Conservation (phyloP, 768 basidiomycete genomes). For the Mycena capillaripes region DNA sequence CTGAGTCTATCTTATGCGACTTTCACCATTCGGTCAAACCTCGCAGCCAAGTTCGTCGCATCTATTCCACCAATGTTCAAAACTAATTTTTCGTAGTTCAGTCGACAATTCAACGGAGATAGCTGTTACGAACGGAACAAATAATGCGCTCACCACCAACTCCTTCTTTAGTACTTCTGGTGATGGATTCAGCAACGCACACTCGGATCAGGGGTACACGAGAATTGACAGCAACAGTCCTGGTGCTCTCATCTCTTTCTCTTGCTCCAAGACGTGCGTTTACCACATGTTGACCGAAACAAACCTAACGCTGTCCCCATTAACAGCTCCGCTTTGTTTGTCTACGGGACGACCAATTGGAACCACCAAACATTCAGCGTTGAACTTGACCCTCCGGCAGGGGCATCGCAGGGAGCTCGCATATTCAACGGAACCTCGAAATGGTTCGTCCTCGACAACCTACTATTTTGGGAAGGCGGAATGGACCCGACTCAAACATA, state of each 20-base stretch:
- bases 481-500: slow-evolving; percentile 36
- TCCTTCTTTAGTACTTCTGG: slow-evolving; percentile 33
- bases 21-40: slow-evolving; percentile 30
- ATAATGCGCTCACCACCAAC: slow-evolving; percentile 25
- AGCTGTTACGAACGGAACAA: slow-evolving; percentile 30
- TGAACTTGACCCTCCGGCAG: slow-evolving; percentile 31
- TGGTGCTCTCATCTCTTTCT: slow-evolving; percentile 25
- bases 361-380: slow-evolving; percentile 36
- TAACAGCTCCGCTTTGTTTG: slow-evolving; percentile 32
- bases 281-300: neutral
- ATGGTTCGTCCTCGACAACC: slow-evolving; percentile 39
- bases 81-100: slow-evolving; percentile 9
- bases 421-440: slow-evolving; percentile 40
- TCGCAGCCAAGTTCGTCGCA: neutral
- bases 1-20: slow-evolving; percentile 30
- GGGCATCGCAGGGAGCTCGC: slow-evolving; percentile 30
- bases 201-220: slow-evolving; percentile 33
- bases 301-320: neutral
- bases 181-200: slow-evolving; percentile 27
- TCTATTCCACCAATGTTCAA: neutral
- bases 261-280: slow-evolving; percentile 34
- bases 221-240: slow-evolving; percentile 32
- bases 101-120: slow-evolving; percentile 18
- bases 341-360: slow-evolving; percentile 37
- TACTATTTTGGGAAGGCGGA: slow-evolving; percentile 37